Evolutionary conservation across 805 yeast species (phyloP).

Genomic region (Schizosaccharomyces osmophilus): DNA sequence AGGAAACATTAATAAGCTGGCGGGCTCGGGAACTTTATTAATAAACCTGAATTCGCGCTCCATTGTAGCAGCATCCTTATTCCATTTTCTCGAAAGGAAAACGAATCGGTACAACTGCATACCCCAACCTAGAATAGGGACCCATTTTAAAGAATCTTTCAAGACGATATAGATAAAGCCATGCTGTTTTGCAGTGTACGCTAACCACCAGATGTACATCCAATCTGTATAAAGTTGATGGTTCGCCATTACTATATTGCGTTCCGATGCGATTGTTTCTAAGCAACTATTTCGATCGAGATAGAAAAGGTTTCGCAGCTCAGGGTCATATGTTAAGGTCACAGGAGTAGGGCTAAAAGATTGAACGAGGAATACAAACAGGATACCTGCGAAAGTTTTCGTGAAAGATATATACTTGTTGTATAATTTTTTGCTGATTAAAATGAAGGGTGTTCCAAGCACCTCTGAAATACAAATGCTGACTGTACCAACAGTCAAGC

Average conservation of each 20-base stretch:
- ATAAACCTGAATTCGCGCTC: slow-evolving; percentile 28
- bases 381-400: slow-evolving; percentile 14
- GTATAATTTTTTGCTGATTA: slow-evolving; percentile 10
- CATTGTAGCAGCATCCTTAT: slow-evolving; percentile 37
- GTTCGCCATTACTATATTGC: slow-evolving; percentile 52
- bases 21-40: slow-evolving; percentile 28
- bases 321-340: slow-evolving; percentile 11
- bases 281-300: slow-evolving; percentile 8
- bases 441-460: slow-evolving; percentile 13
- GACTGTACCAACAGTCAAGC: not conserved
- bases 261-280: slow-evolving; percentile 19
- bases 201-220: slow-evolving; percentile 71
- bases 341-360: slow-evolving; percentile 12
- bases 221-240: slow-evolving; percentile 91
- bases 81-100: slow-evolving; percentile 58
- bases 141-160: slow-evolving; percentile 41
- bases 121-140: slow-evolving; percentile 69
- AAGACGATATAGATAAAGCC: slow-evolving; percentile 48
- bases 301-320: slow-evolving; percentile 10
- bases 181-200: slow-evolving; percentile 41
- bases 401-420: slow-evolving; percentile 14
- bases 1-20: slow-evolving; percentile 59
- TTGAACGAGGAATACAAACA: slow-evolving; percentile 12
- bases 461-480: slow-evolving; percentile 7
- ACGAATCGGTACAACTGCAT: slow-evolving; percentile 53